Conservation (phyloP, 2,329 filamentous ascomycete species). For the Fusarium sp. region DNA sequence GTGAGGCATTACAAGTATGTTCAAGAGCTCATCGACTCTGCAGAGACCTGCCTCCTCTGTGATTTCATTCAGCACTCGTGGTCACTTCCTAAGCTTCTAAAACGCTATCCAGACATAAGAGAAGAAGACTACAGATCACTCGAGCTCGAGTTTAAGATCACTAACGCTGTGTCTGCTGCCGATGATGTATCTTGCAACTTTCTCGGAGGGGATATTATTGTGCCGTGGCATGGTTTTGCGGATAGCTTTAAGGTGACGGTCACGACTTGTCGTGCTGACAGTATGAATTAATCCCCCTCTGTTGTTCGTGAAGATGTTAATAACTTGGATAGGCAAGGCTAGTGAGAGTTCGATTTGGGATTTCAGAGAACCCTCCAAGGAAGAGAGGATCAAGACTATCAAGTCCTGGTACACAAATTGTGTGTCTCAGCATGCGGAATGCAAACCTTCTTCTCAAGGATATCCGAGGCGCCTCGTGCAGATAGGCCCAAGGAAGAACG, state of each 20-base stretch:
- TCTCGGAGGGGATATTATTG: background rate
- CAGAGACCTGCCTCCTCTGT: background rate
- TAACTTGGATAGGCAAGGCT: background rate
- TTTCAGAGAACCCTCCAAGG: background rate
- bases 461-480: background rate
- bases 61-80: background rate
- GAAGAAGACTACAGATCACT: background rate
- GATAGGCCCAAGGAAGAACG: background rate
- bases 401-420: background rate
- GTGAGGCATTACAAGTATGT: background rate
- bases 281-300: background rate
- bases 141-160: background rate
- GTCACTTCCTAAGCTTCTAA: background rate
- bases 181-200: background rate
- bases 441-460: background rate
- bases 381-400: background rate
- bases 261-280: background rate
- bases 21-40: background rate
- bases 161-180: background rate
- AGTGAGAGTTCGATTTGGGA: background rate
- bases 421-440: background rate
- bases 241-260: background rate
- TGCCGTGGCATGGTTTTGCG: background rate
- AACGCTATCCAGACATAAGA: background rate
- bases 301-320: fast-evolving